Percentiles rank a stretch among this genome's conserved stretches.
These are phyloP conservation scores for Cutaneotrichosporon sp. DNA, from an alignment of 1,284 basidiomycete genomes.

Conservation along the genomic window DNA sequence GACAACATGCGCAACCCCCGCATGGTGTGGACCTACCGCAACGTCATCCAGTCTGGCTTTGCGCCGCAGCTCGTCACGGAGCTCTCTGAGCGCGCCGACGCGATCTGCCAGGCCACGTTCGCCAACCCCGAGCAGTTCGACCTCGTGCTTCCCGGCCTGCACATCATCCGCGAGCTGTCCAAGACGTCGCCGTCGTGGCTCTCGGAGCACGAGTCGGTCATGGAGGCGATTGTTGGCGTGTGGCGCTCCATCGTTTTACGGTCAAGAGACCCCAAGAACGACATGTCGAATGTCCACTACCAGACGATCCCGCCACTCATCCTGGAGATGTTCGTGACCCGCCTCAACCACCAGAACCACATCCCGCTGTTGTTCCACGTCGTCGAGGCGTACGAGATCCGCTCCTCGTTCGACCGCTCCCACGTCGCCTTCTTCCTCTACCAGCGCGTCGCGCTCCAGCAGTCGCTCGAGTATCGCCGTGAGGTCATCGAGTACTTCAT, in stretches of 20 bases:
- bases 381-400: constrained; percentile 77
- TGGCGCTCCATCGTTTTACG: constrained; percentile 62
- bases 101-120: constrained; percentile 65
- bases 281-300: constrained; percentile 56
- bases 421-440: constrained; percentile 86
- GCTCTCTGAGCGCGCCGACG: constrained; percentile 65
- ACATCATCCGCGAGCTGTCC: constrained; percentile 76
- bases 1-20: constrained; percentile 71
- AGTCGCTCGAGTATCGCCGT: constrained; percentile 66
- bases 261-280: constrained; percentile 43
- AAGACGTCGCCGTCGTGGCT: constrained; percentile 63
- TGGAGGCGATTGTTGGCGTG: constrained; percentile 69
- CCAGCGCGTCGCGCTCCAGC: constrained; percentile 69
- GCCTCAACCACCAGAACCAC: constrained; percentile 65
- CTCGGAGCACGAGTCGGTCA: constrained; percentile 59
- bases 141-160: constrained; percentile 67
- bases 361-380: constrained; percentile 89
- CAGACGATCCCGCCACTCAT: constrained; percentile 70
- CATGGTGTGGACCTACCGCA: constrained; percentile 76
- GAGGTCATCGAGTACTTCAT: constrained; percentile 84
- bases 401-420: constrained; percentile 79
- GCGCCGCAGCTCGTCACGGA: constrained; percentile 76
- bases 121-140: constrained; percentile 59
- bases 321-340: constrained; percentile 71
- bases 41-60: constrained; percentile 72